Base-by-base conservation (phyloP, 495 filamentous ascomycete species). In the Penicillium bovifimosum region DNA sequence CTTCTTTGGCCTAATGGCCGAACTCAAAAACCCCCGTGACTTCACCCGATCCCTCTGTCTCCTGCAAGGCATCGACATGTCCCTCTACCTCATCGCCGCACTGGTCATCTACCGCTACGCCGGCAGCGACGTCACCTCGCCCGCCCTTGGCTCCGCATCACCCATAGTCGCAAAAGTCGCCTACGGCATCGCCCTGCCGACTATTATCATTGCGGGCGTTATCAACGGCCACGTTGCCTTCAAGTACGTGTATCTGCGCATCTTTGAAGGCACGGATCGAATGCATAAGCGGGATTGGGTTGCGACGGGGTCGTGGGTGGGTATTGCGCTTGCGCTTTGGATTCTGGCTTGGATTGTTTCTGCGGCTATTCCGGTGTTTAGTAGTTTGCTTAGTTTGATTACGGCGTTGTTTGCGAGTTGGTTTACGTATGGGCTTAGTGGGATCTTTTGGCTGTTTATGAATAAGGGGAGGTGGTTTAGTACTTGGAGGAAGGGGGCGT, bases 101-200 rank as follows among this genome's bases (percentile, higher is more conserved):
- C 61, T 78, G 1, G 71, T 76, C 0, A 84, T 90, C 53, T 95
- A 92, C 72, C 71, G 70, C 53, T 95, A 80, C 59, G 83, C 85
- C 9, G 89, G 90, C 17, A 66, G 64, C 4, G 72, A 71, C 8
- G 89, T 95, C 34, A 63, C 74, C 24, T 85, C 85, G 0, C 90
- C 90, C 2, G 88, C 88, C 2, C 75, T 95, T 5, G 80, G 86
- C 9, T 86, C 86, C 0, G 84, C 86, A 8, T 77, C 81, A 10
- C 70, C 72, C 0, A 28, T 82, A 0, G 63, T 93, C 2, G 77
- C 83, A 46, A 91, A 90, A 66, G 54, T 75, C 27, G 86, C 87
- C 3, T 95, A 87, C 60, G 89, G 88, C 14, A 74, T 95, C 52
- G 88, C 88, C 3, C 65, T 88, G 4, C 90, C 90, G 0, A 89